These are phyloP conservation scores for Fraxinus anomala DNA, from an alignment of 257 asterid species.

Conservation along the genomic window DNA sequence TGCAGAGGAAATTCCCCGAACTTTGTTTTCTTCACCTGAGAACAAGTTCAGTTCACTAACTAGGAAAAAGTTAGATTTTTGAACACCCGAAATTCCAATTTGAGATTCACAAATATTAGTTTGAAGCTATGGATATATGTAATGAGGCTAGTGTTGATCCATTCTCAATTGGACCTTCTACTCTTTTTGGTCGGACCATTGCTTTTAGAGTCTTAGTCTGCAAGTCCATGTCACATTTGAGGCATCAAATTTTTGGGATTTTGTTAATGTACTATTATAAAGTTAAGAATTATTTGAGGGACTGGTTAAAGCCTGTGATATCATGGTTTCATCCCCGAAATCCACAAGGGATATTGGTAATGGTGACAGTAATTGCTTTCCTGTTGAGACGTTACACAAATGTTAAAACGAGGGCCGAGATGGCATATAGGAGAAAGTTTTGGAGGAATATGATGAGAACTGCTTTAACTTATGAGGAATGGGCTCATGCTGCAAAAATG, in stretches of 20 bases:
- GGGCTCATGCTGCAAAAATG: slow-evolving; percentile 98
- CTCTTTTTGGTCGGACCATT: slow-evolving; percentile 73
- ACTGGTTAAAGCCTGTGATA: slow-evolving; percentile 55
- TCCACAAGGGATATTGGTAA: slow-evolving; percentile 81
- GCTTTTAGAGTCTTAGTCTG: slow-evolving; percentile 85
- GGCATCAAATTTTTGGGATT: slow-evolving; percentile 49
- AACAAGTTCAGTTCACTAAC: background rate
- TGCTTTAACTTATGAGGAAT: slow-evolving; percentile 88
- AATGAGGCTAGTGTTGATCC: slow-evolving; percentile 87
- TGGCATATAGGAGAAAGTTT: slow-evolving; percentile 88
- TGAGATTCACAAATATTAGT: background rate
- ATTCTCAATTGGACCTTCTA: slow-evolving; percentile 83
- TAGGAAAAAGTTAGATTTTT: background rate
- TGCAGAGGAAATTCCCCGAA: background rate
- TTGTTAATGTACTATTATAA: slow-evolving; percentile 40
- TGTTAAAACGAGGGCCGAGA: slow-evolving; percentile 76
- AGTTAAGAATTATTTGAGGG: slow-evolving; percentile 39
- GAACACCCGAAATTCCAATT: background rate
- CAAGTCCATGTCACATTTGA: slow-evolving; percentile 69
- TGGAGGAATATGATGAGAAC: slow-evolving; percentile 95
- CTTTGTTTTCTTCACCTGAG: background rate
- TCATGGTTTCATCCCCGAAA: slow-evolving; percentile 91
- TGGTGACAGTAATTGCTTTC: slow-evolving; percentile 79
- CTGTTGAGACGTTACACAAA: slow-evolving; percentile 71
- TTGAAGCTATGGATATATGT: slow-evolving; percentile 73